Percentiles rank a stretch among this genome's conserved stretches.
Evolutionary conservation across 1,284 basidiomycete species (phyloP).

Genomic region (Pisolithus thermaeus): DNA sequence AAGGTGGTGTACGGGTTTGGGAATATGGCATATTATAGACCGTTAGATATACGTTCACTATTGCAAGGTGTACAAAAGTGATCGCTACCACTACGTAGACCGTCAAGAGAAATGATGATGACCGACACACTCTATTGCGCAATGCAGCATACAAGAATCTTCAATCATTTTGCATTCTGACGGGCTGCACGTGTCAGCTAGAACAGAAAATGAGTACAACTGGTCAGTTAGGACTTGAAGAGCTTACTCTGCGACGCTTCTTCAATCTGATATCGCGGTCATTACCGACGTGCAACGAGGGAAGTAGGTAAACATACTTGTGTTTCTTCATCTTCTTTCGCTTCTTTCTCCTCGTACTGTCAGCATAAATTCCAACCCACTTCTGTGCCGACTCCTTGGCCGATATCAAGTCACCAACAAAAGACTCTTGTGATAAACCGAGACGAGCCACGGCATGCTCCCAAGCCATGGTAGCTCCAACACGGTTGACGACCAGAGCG

Average conservation of each 20-base stretch:
- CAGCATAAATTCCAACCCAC: constrained; percentile 59
- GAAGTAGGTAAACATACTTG: constrained; percentile 52
- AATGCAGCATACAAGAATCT: neutral
- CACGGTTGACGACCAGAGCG: constrained; percentile 57
- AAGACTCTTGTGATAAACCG: constrained; percentile 48
- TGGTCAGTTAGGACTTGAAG: neutral
- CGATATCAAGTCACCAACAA: constrained; percentile 40
- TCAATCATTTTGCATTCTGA: constrained; percentile 25
- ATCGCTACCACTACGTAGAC: neutral
- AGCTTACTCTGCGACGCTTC: constrained; percentile 40
- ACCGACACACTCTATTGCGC: constrained; percentile 9
- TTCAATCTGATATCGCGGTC: constrained; percentile 29
- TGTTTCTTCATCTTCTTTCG: constrained; percentile 90
- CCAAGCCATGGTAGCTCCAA: constrained; percentile 59
- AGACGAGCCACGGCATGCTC: constrained; percentile 54
- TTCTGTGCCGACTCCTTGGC: constrained; percentile 50
- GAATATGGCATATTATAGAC: constrained; percentile 14
- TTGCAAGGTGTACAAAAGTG: neutral
- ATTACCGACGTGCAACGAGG: constrained; percentile 5
- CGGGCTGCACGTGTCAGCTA: constrained; percentile 25
- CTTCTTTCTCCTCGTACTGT: constrained; percentile 77
- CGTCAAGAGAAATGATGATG: neutral
- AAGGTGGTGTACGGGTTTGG: constrained; percentile 76
- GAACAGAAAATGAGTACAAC: constrained; percentile 10
- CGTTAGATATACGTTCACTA: neutral